These are phyloP conservation scores for Sequoia sempervirens DNA, from an alignment of 75 land plant genomes.

Conservation along the genomic window DNA sequence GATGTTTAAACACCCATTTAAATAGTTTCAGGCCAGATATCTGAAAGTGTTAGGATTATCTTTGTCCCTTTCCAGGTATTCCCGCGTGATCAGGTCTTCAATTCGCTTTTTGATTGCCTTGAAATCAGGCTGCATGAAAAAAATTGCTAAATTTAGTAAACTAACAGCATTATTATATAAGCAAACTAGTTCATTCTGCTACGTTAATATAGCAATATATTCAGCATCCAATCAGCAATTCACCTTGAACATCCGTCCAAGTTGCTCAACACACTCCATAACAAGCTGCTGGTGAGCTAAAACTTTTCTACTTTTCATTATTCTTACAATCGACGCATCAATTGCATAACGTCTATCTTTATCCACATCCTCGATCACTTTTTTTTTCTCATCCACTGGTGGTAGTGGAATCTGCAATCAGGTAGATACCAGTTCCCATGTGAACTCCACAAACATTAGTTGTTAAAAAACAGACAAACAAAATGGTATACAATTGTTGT, in stretches of 20 bases:
- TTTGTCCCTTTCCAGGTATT: slow-evolving; percentile 84
- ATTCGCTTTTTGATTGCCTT: slow-evolving; percentile 92
- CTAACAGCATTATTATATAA: background rate
- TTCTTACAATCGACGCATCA: slow-evolving; percentile 93
- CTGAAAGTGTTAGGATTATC: slow-evolving; percentile 82
- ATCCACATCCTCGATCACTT: slow-evolving; percentile 95
- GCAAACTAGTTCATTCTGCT: background rate
- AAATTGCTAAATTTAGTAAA: background rate
- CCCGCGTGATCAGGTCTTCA: slow-evolving; percentile 84
- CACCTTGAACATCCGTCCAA: slow-evolving; percentile 95
- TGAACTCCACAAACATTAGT: background rate
- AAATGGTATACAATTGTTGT: background rate
- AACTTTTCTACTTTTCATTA: slow-evolving; percentile 94
- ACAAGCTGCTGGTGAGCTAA: slow-evolving; percentile 83
- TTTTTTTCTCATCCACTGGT: slow-evolving; percentile 95
- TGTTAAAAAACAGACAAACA: background rate
- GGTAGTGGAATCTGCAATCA: slow-evolving; percentile 82
- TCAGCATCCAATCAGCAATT: background rate
- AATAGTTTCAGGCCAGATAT: slow-evolving; percentile 60
- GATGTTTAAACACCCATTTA: background rate
- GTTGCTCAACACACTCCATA: slow-evolving; percentile 85
- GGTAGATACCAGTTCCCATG: background rate
- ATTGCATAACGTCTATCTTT: slow-evolving; percentile 94
- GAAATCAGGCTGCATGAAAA: slow-evolving; percentile 69
- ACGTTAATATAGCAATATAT: background rate